Percentiles rank a stretch among this genome's conserved stretches.
These are phyloP conservation scores for Colletotrichum australisinense DNA, from an alignment of 2,329 filamentous ascomycete species.

Conservation along the genomic window DNA sequence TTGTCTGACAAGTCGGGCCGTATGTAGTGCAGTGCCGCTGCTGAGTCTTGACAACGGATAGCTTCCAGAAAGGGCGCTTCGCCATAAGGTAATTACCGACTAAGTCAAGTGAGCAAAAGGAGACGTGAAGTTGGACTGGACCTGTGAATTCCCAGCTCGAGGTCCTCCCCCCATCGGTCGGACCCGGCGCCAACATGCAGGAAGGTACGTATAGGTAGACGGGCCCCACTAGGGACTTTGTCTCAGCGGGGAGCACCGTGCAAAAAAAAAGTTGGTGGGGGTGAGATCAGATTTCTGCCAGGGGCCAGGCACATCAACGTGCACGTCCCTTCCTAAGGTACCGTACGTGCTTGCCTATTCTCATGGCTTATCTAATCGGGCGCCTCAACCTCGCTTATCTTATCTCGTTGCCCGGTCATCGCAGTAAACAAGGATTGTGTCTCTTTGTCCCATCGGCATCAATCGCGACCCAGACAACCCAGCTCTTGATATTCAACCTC, in stretches of 20 bases:
- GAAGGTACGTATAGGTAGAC: not conserved
- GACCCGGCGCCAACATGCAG: not conserved
- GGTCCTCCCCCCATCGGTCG: slow-evolving; percentile 14
- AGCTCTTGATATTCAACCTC: not conserved
- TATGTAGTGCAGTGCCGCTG: not conserved
- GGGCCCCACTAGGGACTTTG: slow-evolving; percentile 19
- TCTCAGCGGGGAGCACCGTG: slow-evolving; percentile 27
- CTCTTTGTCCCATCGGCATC: not conserved
- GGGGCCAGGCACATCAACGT: not conserved
- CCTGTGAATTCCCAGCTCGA: not conserved
- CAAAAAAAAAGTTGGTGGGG: slow-evolving; percentile 20
- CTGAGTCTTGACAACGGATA: not conserved
- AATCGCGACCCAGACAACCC: not conserved
- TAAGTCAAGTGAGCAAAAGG: not conserved
- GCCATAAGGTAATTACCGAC: not conserved
- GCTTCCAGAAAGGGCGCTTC: not conserved
- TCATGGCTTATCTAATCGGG: not conserved
- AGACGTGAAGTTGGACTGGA: slow-evolving; percentile 17
- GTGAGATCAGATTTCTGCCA: slow-evolving; percentile 1
- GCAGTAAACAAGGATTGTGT: slow-evolving; percentile 31
- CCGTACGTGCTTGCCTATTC: not conserved
- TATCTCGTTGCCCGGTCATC: slow-evolving; percentile 33
- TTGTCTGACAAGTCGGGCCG: slow-evolving; percentile 17
- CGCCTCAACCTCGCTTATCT: not conserved
- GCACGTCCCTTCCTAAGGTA: slow-evolving; percentile 1